Percentiles rank a stretch among this genome's conserved stretches.
Conservation (phyloP, 2,329 filamentous ascomycete species). For the Pezicula carpinea region DNA sequence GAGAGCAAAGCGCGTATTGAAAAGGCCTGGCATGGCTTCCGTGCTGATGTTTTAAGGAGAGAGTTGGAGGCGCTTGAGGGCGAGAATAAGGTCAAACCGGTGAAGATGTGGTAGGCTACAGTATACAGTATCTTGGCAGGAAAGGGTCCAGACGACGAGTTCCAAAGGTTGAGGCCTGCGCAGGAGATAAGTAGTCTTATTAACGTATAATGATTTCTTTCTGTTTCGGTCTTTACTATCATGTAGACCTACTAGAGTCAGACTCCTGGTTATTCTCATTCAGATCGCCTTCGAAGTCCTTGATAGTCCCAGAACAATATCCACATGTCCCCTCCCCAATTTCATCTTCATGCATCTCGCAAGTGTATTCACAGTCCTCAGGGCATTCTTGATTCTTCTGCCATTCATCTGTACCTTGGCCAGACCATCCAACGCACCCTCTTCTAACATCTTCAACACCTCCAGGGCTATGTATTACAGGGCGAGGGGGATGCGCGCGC, state of each 20-base stretch:
- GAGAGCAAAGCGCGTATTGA: constrained; percentile 53
- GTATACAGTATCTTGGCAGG: too few species aligned
- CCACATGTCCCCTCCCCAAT: not conserved
- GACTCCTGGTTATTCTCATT: constrained; percentile 3
- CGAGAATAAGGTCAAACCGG: constrained; percentile 18
- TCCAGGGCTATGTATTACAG: constrained; percentile 22
- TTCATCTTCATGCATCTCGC: not conserved
- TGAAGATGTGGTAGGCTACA: too few species aligned
- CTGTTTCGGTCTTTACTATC: too few species aligned
- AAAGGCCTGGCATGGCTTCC: constrained; percentile 57
- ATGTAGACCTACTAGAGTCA: too few species aligned
- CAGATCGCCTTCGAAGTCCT: constrained; percentile 5
- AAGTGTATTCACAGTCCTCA: not conserved
- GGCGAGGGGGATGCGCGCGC: constrained; percentile 27
- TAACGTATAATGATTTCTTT: too few species aligned
- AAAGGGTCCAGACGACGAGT: too few species aligned
- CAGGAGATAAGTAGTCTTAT: too few species aligned
- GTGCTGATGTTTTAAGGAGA: constrained; percentile 56
- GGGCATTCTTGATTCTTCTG: constrained; percentile 1
- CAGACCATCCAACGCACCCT: not conserved
- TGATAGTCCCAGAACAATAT: constrained; percentile 4
- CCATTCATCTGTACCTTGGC: constrained; percentile 1
- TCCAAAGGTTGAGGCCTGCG: too few species aligned
- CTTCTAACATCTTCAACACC: not conserved
- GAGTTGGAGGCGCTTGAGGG: constrained; percentile 53